Evolutionary conservation across 192 early-diverging fungal species (phyloP), one percentile per base, ranked within the genome.

Genomic region (Podila minutissima): DNA sequence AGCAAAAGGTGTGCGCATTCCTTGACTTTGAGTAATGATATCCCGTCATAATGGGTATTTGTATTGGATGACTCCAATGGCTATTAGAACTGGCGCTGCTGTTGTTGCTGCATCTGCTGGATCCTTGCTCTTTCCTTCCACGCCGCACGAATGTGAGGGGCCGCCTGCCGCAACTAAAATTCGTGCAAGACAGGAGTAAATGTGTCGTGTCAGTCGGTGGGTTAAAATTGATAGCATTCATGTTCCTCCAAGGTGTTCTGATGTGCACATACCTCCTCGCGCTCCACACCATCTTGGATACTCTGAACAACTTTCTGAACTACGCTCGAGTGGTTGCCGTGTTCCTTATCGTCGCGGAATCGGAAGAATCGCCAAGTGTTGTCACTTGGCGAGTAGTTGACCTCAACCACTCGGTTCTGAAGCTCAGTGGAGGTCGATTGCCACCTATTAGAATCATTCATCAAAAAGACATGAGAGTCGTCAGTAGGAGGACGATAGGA

Each of bases 331-430:
- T 95, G 90, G 74, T 97, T 96, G 7, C 85, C 92, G 33, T 90
- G 84, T 0, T 69, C 68, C 75, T 97, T 97, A 82, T 97, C 96
- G 31, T 94, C 88, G 41, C 95, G 90, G 74, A 92, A 92, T 26
- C 92, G 85, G 89, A 94, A 84, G 66, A 95, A 94, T 41, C 88
- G 68, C 94, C 94, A 96, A 75, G 62, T 38, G 59, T 83, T 4
- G 72, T 86, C 55, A 72, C 66, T 61, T 0, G 88, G 85, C 38
- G 94, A 89, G 70, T 86, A 91, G 49, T 82, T 83, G 26, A 83
- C 89, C 71, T 96, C 94, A 24, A 90, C 86, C 28, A 96, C 85
- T 19, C 87, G 82, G 22, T 88, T 87, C 13, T 93, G 82, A 4
- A 92, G 64, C 1, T 37, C 58, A 13, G 46, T 75, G 10, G 69